A percentile compares a stretch with the other conserved stretches of the same genome.
Evolutionary conservation across 192 early-diverging fungal genomes (phyloP).

Genomic region (Piromyces finnis): DNA sequence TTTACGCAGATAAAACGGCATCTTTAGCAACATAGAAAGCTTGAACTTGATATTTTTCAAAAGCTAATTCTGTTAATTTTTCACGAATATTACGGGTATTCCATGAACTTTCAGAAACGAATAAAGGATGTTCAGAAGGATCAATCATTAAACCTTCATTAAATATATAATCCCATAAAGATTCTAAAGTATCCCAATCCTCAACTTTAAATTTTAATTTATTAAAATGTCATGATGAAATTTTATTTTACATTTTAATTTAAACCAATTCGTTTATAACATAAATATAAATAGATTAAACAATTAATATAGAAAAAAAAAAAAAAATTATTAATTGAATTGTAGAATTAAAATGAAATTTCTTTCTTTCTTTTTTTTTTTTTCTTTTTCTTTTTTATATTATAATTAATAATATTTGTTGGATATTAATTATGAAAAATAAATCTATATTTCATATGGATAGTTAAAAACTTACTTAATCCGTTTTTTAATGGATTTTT

Average conservation of each 20-base stretch:
- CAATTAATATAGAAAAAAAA: no score
- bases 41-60: constrained; percentile 81
- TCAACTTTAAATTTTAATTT: constrained; percentile 56
- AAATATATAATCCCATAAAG: constrained; percentile 78
- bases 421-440: no score
- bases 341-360: no score
- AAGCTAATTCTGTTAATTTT: constrained; percentile 78
- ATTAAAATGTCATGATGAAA: no score
- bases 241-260: no score
- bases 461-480: constrained; percentile 31
- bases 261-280: no score
- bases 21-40: constrained; percentile 87
- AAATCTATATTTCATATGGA: no score
- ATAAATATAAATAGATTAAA: no score
- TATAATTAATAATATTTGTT: no score
- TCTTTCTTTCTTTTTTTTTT: no score
- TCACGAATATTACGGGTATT: constrained; percentile 65
- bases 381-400: no score
- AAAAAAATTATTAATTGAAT: no score
- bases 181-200: constrained; percentile 87
- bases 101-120: constrained; percentile 87
- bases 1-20: constrained; percentile 77
- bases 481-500: constrained; percentile 71
- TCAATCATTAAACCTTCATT: constrained; percentile 46
- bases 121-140: constrained; percentile 73